phyloP scores from a whole-genome alignment of 495 filamentous ascomycete species.

The Talaromyces trachyspermus region DNA sequence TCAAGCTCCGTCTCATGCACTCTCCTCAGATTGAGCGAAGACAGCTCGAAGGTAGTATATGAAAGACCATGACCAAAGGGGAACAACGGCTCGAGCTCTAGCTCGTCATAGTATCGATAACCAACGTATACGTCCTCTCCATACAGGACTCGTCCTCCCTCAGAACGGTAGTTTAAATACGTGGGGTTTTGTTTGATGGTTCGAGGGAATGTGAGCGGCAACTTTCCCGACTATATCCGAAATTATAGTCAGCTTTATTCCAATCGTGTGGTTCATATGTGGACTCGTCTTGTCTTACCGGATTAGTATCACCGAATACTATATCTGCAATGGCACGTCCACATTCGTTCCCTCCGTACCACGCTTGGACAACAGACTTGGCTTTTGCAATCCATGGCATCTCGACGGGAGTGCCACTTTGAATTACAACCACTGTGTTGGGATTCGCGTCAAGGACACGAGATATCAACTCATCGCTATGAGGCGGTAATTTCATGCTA shows the following conservation, averaged over 20 bases:
- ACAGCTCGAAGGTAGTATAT: constrained; percentile 69
- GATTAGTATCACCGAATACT: constrained; percentile 48
- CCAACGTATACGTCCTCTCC: constrained; percentile 77
- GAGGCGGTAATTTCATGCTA: constrained; percentile 73
- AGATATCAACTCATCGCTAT: constrained; percentile 66
- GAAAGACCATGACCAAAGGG: constrained; percentile 79
- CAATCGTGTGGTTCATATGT: background rate
- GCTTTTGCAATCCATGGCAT: constrained; percentile 74
- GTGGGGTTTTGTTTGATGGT: constrained; percentile 65
- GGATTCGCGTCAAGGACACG: constrained; percentile 65
- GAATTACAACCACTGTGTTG: constrained; percentile 68
- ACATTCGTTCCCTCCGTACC: constrained; percentile 61
- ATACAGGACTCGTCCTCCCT: constrained; percentile 68
- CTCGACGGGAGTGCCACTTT: constrained; percentile 74
- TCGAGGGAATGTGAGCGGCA: constrained; percentile 56
- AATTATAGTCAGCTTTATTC: background rate
- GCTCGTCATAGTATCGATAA: constrained; percentile 74
- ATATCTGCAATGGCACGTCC: constrained; percentile 58
- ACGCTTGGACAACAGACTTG: constrained; percentile 62
- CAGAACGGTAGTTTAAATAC: constrained; percentile 71
- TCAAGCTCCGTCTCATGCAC: constrained; percentile 29
- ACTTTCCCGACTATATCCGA: constrained; percentile 34
- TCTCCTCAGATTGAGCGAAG: constrained; percentile 45
- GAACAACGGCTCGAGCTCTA: constrained; percentile 57
- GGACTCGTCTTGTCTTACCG: constrained; percentile 15